These are phyloP conservation scores for Chlorella sp. DNA, from an alignment of 139 green algal genomes.

Conservation along the genomic window DNA sequence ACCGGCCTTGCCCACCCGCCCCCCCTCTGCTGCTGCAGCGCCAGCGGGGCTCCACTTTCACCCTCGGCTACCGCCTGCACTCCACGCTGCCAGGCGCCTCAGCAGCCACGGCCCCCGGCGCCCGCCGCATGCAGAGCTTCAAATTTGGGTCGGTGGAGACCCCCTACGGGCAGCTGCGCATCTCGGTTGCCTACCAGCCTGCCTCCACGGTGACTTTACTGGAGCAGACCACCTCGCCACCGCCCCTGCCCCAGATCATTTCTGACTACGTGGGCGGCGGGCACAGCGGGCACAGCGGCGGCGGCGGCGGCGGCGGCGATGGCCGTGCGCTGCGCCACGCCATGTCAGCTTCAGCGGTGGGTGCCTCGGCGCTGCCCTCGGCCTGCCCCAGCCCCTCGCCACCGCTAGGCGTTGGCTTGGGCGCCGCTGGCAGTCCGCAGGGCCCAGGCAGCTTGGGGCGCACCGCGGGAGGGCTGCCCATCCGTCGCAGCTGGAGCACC, in stretches of 20 bases:
- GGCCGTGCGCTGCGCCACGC: conserved; percentile 13
- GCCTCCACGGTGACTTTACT: conserved; percentile 54
- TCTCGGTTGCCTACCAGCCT: conserved; percentile 65
- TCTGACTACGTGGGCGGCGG: conserved; percentile 47
- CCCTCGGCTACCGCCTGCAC: conserved; percentile 46
- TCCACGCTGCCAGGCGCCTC: conserved; percentile 32
- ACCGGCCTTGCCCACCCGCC: neutral
- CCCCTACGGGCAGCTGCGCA: conserved; percentile 53
- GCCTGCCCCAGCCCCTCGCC: neutral
- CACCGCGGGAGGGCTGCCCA: neutral
- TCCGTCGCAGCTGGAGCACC: conserved; percentile 53
- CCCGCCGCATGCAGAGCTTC: conserved; percentile 51
- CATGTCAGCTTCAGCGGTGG: neutral
- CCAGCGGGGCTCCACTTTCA: conserved; percentile 38
- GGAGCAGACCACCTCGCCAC: conserved; percentile 50
- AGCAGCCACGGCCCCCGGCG: neutral
- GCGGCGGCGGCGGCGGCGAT: neutral
- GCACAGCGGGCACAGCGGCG: neutral
- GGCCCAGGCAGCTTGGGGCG: neutral
- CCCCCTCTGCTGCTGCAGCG: conserved; percentile 8
- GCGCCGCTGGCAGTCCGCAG: too few species aligned
- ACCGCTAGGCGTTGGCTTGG: neutral
- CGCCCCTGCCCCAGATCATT: conserved; percentile 54
- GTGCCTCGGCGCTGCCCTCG: neutral
- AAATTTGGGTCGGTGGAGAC: conserved; percentile 72